Evolutionary conservation across 805 yeast genomes (phyloP), one percentile per base, ranked within the genome.

Genomic region (Yarrowia phangngaensis): DNA sequence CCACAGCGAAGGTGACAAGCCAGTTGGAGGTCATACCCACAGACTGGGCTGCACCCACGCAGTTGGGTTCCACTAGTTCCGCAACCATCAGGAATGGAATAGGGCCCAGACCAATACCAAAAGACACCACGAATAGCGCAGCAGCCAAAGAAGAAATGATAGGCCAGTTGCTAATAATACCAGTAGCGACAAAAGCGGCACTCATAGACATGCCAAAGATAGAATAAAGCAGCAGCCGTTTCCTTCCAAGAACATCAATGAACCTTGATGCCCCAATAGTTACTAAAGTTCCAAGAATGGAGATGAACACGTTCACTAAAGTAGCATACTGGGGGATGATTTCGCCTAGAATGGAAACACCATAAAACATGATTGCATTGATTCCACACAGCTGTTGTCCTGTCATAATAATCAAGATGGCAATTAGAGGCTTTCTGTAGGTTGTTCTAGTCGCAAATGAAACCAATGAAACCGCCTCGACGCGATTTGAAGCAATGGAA

Each of bases 371-470:
- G 52, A 92, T 87, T 2, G 95, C 79, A 64, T 92, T 92, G 61
- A 92, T 85, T 24, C 98, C 98, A 57, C 87, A 80, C 51, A 90
- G 77, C 64, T 92, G 98, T 67, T 92, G 98, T 13, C 89, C 82
- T 15, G 81, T 68, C 71, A 89, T 75, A 13, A 87, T 73, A 2
- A 82, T 77, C 0, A 88, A 77, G 8, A 88, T 84, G 0, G 80
- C 82, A 14, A 74, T 58, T 38, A 80, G 70, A 4, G 92, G 79
- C 46, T 75, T 75, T 24, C 67, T 63, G 64, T 75, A 87, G 33
- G 64, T 70, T 0, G 76, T 66, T 13, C 71, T 66, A 0, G 70
- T 69, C 33, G 83, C 55, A 60, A 85, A 88, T 16, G 66, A 59
- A 49, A 54, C 52, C 12, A 45, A 19, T n/a, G 53, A 20, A n/a